These are phyloP conservation scores for Fraxinus platypoda DNA, from an alignment of 305 asterid species.

Conservation along the genomic window DNA sequence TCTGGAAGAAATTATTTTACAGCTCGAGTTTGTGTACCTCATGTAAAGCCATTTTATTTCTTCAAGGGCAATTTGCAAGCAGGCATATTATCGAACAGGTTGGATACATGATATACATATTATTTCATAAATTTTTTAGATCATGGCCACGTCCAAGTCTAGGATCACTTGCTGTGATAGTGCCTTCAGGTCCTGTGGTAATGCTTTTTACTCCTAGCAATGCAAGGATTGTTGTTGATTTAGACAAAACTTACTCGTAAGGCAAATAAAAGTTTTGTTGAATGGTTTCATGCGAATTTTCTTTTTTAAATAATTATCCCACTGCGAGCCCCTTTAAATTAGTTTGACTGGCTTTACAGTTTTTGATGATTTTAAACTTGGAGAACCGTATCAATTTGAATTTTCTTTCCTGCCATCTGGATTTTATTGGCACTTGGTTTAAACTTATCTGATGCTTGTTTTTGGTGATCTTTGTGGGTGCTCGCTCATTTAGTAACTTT, in stretches of 20 bases:
- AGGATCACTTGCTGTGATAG: not conserved
- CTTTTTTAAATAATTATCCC: not conserved
- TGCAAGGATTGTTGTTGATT: constrained; percentile 5
- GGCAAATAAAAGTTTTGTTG: not conserved
- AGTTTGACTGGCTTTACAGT: not conserved
- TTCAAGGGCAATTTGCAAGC: not conserved
- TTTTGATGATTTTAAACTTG: not conserved
- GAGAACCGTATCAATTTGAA: not conserved
- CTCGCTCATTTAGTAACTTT: constrained; percentile 14
- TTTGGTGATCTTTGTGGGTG: constrained; percentile 16
- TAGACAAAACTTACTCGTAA: not conserved
- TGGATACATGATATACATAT: not conserved
- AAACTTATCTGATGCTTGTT: constrained; percentile 7
- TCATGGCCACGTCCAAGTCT: not conserved
- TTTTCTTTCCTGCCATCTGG: not conserved
- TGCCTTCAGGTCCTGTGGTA: constrained; percentile 11
- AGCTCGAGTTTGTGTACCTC: not conserved
- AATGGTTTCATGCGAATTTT: not conserved
- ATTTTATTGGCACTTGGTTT: constrained; percentile 10
- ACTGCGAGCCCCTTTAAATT: not conserved
- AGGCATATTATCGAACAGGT: not conserved
- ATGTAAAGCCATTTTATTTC: not conserved
- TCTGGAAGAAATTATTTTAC: not conserved
- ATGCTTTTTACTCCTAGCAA: constrained; percentile 9
- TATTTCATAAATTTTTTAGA: not conserved